These are phyloP conservation scores for Clonostachys sp. DNA, from an alignment of 2,329 filamentous ascomycete species.

Conservation along the genomic window DNA sequence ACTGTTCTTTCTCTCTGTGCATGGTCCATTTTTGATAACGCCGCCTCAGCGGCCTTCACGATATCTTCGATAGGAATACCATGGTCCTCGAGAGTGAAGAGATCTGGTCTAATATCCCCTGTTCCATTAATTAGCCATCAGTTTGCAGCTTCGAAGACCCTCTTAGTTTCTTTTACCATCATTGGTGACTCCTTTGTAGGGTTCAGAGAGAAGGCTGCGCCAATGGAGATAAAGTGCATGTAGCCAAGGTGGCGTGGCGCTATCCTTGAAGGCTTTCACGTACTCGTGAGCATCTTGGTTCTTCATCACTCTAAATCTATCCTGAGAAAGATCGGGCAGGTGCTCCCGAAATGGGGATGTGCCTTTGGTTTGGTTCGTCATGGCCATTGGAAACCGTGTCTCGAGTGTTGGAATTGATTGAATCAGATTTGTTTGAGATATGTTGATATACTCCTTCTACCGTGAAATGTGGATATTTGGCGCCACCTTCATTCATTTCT, in stretches of 20 bases:
- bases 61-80: constrained; percentile 54
- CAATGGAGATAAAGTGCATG: constrained; percentile 57
- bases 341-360: constrained; percentile 44
- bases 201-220: constrained; percentile 55
- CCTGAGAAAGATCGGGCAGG: constrained; percentile 56
- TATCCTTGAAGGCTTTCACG: constrained; percentile 52
- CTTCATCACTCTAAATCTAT: constrained; percentile 59
- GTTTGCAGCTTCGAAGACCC: background rate
- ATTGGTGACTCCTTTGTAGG: constrained; percentile 65
- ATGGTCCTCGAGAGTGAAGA: constrained; percentile 61
- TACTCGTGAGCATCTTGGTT: constrained; percentile 60
- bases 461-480: too few relatives aligned
- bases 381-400: too few relatives aligned
- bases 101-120: constrained; percentile 44
- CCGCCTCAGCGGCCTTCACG: constrained; percentile 38
- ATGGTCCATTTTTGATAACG: constrained; percentile 40
- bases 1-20: constrained; percentile 41
- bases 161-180: constrained; percentile 43
- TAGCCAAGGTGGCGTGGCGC: constrained; percentile 61
- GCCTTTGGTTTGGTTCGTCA: too few relatives aligned
- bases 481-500: too few relatives aligned
- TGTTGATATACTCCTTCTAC: too few relatives aligned
- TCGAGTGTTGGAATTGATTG: too few relatives aligned
- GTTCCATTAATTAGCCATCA: background rate
- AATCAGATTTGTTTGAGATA: too few relatives aligned